phyloP scores from a whole-genome alignment of 2,329 filamentous ascomycete genomes.

The Penicillium hordei region DNA sequence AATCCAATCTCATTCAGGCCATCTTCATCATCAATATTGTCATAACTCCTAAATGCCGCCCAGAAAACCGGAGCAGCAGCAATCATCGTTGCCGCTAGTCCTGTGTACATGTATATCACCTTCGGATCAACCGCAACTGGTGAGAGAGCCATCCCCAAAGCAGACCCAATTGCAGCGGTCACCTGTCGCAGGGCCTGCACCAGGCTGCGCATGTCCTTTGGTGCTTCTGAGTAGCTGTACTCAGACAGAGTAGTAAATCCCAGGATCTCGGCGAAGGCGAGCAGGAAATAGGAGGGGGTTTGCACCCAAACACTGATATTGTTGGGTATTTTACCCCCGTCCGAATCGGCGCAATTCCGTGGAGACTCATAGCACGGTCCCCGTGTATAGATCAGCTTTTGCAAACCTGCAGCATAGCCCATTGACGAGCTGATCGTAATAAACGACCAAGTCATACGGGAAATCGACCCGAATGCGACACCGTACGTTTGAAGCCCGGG shows the following conservation, averaged over 20 bases:
- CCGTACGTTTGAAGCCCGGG: background rate
- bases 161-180: background rate
- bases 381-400: background rate
- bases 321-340: background rate
- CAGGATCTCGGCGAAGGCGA: background rate
- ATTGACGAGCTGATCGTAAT: background rate
- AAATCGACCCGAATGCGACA: background rate
- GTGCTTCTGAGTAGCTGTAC: background rate
- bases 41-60: background rate
- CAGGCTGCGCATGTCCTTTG: background rate
- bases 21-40: background rate
- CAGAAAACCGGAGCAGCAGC: background rate
- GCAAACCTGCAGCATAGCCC: background rate
- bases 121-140: background rate
- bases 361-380: background rate
- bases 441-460: background rate
- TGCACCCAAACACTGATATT: background rate
- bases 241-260: background rate
- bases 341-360: background rate
- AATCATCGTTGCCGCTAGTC: background rate
- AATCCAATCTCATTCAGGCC: background rate
- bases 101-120: background rate
- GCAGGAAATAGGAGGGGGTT: background rate
- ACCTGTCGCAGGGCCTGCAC: background rate
- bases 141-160: background rate